Evolutionary conservation across 768 basidiomycete species (phyloP).

Genomic region (Lactarius akahatsu): DNA sequence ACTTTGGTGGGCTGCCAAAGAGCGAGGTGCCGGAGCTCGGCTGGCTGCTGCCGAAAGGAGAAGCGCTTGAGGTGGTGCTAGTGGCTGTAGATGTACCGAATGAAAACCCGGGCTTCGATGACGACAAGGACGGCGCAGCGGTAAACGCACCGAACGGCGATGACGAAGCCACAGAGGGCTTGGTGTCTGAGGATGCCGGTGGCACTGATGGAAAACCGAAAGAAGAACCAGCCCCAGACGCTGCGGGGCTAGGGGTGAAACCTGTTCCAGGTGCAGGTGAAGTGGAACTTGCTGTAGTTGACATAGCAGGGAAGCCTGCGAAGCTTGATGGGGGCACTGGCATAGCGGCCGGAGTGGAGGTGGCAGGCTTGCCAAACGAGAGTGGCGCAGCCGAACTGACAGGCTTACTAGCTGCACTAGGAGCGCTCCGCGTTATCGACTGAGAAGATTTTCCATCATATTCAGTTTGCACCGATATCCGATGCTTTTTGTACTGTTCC

Average conservation of each 20-base stretch:
- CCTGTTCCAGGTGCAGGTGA: conserved; percentile 31
- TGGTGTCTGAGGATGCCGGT: conserved; percentile 12
- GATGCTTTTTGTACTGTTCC: conserved; percentile 57
- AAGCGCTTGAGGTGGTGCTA: conserved; percentile 1
- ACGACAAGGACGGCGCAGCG: neutral
- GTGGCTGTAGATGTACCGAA: conserved; percentile 13
- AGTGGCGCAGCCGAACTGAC: neutral
- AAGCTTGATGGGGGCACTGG: conserved; percentile 44
- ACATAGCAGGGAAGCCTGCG: conserved; percentile 37
- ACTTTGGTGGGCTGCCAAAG: conserved; percentile 19
- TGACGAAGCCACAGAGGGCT: conserved; percentile 1
- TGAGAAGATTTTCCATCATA: conserved; percentile 42
- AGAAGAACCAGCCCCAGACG: conserved; percentile 26
- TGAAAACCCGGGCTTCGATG: conserved; percentile 24
- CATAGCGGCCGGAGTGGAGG: conserved; percentile 31
- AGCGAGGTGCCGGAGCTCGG: neutral
- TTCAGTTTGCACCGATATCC: conserved; percentile 55
- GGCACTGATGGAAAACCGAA: conserved; percentile 17
- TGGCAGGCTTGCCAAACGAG: conserved; percentile 4
- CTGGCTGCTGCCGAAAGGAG: conserved; percentile 16
- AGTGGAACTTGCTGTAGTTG: conserved; percentile 32
- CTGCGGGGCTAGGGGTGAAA: conserved; percentile 27
- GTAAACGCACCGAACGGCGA: conserved; percentile 6
- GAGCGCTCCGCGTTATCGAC: conserved; percentile 2
- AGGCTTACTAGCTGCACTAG: conserved; percentile 8